These are phyloP conservation scores for Rhypophila decipiens DNA, from an alignment of 495 filamentous ascomycete genomes.

Conservation along the genomic window DNA sequence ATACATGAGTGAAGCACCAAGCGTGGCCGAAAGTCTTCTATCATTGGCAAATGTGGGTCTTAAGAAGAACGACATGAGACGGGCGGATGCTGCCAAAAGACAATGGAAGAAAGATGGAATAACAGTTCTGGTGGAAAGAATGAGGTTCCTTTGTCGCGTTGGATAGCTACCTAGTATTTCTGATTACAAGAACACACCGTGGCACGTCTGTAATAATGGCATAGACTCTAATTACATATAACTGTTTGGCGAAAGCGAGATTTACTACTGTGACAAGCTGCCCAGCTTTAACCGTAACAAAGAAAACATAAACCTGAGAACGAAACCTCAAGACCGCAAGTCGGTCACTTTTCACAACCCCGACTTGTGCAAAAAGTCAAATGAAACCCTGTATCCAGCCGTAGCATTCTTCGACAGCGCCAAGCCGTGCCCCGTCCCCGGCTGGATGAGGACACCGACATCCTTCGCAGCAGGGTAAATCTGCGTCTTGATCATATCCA, in stretches of 20 bases:
- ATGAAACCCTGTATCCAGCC: constrained; percentile 22
- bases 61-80: not conserved
- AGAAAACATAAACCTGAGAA: too few relatives aligned
- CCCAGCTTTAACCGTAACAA: too few relatives aligned
- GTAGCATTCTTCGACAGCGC: constrained; percentile 28
- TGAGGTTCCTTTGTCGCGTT: too few relatives aligned
- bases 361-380: constrained; percentile 23
- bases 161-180: too few relatives aligned
- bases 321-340: too few relatives aligned
- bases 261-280: too few relatives aligned
- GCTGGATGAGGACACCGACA: constrained; percentile 25
- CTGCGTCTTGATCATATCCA: constrained; percentile 2
- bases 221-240: too few relatives aligned
- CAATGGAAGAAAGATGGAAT: not conserved
- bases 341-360: constrained; percentile 20
- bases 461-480: constrained; percentile 18
- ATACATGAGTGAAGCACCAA: not conserved
- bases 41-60: not conserved
- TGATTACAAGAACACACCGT: too few relatives aligned
- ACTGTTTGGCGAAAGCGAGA: too few relatives aligned
- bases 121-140: not conserved
- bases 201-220: too few relatives aligned
- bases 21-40: not conserved
- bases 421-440: constrained; percentile 28
- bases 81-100: not conserved